Evolutionary conservation across 2,329 filamentous ascomycete species (phyloP), one percentile per base, ranked within the genome.

Genomic region (Didymella pomorum): DNA sequence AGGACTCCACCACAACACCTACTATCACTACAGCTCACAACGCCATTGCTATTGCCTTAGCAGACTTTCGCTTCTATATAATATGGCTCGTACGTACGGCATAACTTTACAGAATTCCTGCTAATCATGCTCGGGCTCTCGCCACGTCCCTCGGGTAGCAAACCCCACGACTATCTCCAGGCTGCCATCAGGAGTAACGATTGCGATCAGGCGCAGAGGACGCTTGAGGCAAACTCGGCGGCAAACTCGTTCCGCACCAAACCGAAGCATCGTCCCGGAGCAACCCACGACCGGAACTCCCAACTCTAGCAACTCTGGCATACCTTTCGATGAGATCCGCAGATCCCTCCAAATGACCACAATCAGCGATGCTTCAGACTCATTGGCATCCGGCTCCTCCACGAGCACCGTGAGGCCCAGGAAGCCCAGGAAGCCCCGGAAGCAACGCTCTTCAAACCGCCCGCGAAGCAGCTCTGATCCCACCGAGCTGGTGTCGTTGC

Each of bases 261-360:
- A 12, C 23, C 28, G 10, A 11, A 20, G 8, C 11, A 2, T 25
- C 18, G n/a, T 20, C 12, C 16, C 26, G 9, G 25, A 45, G 16
- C 20, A 31, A 28, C 12, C 7, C 21, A 14, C 20, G 0, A 20
- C 29, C 3, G 29, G 11, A 20, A 16, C 16, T 18, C 29, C 29
- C n/a, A 37, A 7, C 23, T 37, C 41, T 18, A n/a, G 16, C 23
- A 23, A 33, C 2, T 35, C 52, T 26, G 18, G 44, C 16, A 20
- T 48, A 33, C 28, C 44, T 31, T 7, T 56, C 23, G 25, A 56
- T 8, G 37, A 18, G 2, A 42, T 56, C 10, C 39, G 52, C 18
- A 45, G 29, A 20, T 3, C 39, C 16, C 52, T 56, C 26, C 25
- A 35, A 7, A 56, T 45, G 52, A 44, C 52, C n/a, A 50, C 37